Evolutionary conservation across 148 eudicot species (phyloP).

Genomic region (Beta vulgaris): DNA sequence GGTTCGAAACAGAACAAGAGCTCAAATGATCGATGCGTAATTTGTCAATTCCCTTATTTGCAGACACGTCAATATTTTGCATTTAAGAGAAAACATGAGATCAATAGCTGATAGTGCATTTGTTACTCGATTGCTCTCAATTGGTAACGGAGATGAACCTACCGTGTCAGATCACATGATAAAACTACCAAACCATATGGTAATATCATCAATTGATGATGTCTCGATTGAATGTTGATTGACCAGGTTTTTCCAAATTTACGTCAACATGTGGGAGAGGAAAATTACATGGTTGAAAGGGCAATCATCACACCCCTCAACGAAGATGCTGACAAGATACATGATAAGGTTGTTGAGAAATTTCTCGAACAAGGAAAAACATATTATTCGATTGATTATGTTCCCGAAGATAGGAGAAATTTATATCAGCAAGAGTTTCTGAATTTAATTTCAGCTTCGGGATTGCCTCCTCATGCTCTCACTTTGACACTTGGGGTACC

Average conservation of each 20-base stretch:
- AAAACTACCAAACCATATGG: background rate
- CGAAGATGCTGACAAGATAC: background rate
- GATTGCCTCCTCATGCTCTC: background rate
- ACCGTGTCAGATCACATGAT: background rate
- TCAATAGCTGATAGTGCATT: background rate
- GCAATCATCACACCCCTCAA: background rate
- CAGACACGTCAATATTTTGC: background rate
- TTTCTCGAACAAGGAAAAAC: too few relatives aligned
- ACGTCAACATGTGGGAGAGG: background rate
- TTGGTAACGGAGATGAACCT: background rate
- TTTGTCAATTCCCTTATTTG: background rate
- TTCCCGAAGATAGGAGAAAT: background rate
- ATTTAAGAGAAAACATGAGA: background rate
- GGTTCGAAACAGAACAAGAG: background rate
- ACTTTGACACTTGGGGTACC: background rate
- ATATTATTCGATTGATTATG: background rate
- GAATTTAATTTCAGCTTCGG: background rate
- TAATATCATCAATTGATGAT: background rate
- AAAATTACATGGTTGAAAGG: background rate
- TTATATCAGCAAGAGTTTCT: background rate
- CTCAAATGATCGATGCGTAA: background rate
- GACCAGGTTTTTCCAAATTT: background rate
- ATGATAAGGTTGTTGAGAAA: background rate
- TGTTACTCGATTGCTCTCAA: background rate
- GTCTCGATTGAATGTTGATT: background rate